Evolutionary conservation across 2,329 filamentous ascomycete genomes (phyloP), one percentile per base, ranked within the genome.

Genomic region (Hypoxylon sp.): DNA sequence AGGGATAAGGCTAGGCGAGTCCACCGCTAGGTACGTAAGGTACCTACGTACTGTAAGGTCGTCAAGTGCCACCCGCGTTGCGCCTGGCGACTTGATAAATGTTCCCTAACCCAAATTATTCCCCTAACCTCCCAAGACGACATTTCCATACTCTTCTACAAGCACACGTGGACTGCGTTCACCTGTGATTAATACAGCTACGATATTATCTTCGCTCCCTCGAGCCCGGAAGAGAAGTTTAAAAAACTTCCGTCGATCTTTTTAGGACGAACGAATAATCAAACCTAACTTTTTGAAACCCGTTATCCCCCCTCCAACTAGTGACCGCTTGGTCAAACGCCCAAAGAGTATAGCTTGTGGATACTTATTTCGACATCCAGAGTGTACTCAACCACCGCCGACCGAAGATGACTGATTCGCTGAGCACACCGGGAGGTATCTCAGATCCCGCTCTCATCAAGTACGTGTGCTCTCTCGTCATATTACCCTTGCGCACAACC

Each of bases 381-480:
- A 65, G 62, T 66, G 19, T 52, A 52, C 19, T 22, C 29, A 42
- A 57, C 57, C 22, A 31, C 51, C 51, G 46, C 33, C 51, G 52
- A 62, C 47, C 46, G 50, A 76, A 71, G 47, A 79, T 78, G 77
- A 59, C 71, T 59, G 77, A 78, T 37, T 46, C 64, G 29, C 78
- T 86, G 69, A 78, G 77, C 73, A 80, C 81, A 44, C 80, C 81
- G 79, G 88, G 87, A 73, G 88, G 88, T 76, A 90, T 90, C 80
- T 89, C 88, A 70, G 88, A 90, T 83, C 88, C 88, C 73, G 86
- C 87, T 76, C 86, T 90, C 75, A 90, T 90, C 82, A 89, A 88
- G 88, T 90, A 78, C 70, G 83, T 79, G 65, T 52, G 14, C 33
- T 69, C 73, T 74, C 68, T 71, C 67, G 60, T 65, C 67, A 59